Percentiles rank a stretch among this genome's conserved stretches.
phyloP scores from a whole-genome alignment of 1,139 yeast genomes.

The Debaryomyces nepalensis region DNA sequence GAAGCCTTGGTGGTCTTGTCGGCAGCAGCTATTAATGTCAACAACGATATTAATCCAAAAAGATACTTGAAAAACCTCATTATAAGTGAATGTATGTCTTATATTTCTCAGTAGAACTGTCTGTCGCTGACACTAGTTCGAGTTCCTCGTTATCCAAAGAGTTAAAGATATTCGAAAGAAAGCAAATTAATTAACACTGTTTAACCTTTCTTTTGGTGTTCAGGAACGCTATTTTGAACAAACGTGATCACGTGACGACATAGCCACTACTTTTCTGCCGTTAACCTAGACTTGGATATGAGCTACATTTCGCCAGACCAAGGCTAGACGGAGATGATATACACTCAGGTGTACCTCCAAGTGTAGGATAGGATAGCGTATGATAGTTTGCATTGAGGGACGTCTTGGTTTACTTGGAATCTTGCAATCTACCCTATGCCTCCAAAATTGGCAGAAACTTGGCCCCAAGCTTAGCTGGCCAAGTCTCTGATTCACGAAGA shows the following conservation, averaged over 20 bases:
- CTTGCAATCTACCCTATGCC: too few relatives aligned
- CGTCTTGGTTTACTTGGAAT: too few relatives aligned
- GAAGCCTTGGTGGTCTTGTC: conserved; percentile 20
- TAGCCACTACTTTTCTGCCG: conserved; percentile 11
- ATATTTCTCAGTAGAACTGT: background rate
- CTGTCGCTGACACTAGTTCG: background rate
- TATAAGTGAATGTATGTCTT: background rate
- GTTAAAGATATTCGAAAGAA: background rate
- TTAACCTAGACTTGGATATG: too few relatives aligned
- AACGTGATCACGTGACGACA: conserved; percentile 11
- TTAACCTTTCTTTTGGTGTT: background rate
- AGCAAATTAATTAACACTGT: background rate
- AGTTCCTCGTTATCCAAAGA: background rate
- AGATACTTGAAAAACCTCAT: conserved; percentile 13
- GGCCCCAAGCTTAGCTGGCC: too few relatives aligned
- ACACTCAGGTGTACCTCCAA: too few relatives aligned
- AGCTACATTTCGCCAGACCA: too few relatives aligned
- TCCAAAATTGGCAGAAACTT: too few relatives aligned
- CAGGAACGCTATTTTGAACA: conserved; percentile 2
- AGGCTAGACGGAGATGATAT: too few relatives aligned
- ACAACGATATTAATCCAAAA: conserved; percentile 11
- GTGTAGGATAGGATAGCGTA: too few relatives aligned
- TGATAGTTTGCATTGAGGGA: too few relatives aligned
- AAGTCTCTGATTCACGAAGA: too few relatives aligned
- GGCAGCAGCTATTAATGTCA: conserved; percentile 11